Conservation (phyloP, 2,329 filamentous ascomycete species). For the Madurella mycetomatis region DNA sequence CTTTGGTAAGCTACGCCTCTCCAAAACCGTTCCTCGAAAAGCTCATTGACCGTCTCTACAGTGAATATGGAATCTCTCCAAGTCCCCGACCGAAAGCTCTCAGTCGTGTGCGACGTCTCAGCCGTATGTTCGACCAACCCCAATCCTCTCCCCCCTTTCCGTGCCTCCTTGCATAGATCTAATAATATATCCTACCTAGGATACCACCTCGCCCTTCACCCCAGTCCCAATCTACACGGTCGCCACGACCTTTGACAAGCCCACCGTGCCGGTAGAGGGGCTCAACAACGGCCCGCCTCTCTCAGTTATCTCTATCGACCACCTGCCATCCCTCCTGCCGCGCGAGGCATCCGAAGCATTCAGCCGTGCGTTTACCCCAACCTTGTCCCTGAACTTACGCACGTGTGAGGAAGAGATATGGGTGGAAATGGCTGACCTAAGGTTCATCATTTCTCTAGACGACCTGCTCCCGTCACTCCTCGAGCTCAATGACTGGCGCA, state of each 20-base stretch:
- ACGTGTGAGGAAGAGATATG: background rate
- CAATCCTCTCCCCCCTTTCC: slow-evolving; percentile 31
- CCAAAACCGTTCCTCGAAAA: background rate
- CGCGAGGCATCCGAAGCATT: slow-evolving; percentile 83
- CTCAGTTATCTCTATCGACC: slow-evolving; percentile 83
- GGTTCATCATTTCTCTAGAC: slow-evolving; percentile 4
- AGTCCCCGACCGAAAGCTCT: slow-evolving; percentile 64
- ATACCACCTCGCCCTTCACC: slow-evolving; percentile 26
- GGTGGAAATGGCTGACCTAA: background rate
- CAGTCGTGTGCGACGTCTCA: slow-evolving; percentile 74
- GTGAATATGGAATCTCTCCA: slow-evolving; percentile 67
- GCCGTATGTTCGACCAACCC: slow-evolving; percentile 64
- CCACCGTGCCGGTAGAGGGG: slow-evolving; percentile 71
- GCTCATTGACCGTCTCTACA: slow-evolving; percentile 6
- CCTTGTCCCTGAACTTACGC: background rate
- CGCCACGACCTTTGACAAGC: slow-evolving; percentile 78
- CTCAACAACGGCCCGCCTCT: slow-evolving; percentile 52
- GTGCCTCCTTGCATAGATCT: background rate
- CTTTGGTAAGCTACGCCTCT: slow-evolving; percentile 44
- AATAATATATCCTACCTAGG: background rate
- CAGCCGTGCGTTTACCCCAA: slow-evolving; percentile 38
- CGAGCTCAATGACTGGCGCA: slow-evolving; percentile 69
- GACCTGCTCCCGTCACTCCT: slow-evolving; percentile 74
- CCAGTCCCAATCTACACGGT: slow-evolving; percentile 26
- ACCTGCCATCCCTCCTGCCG: slow-evolving; percentile 76